Percentiles rank a stretch among this genome's conserved stretches.
Conservation (phyloP, 257 asterid species). For the Craterostigma plantagineum region DNA sequence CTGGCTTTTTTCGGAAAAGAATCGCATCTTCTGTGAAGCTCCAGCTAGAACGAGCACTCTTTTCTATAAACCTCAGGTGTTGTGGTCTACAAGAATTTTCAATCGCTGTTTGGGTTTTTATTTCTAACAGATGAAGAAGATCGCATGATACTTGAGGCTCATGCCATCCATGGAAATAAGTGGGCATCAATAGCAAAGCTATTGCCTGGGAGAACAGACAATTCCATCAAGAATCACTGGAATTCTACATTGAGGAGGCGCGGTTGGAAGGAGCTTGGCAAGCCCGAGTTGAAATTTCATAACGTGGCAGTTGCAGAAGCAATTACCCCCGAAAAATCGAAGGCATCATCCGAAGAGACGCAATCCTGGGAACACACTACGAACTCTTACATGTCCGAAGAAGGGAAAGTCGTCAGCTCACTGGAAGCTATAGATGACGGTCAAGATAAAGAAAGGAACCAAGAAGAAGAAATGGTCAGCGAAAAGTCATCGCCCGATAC, state of each 20-base stretch:
- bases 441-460: conserved; percentile 16
- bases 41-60: too few species aligned
- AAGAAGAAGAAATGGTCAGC: conserved; percentile 5
- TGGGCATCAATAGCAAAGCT: conserved; percentile 92
- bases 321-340: too few species aligned
- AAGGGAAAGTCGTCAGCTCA: conserved; percentile 36
- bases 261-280: conserved; percentile 22
- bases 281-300: conserved; percentile 19
- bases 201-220: conserved; percentile 94
- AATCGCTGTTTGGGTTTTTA: conserved; percentile 4
- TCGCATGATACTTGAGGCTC: conserved; percentile 63
- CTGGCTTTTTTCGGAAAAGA: too few species aligned
- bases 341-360: conserved; percentile 47
- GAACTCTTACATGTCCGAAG: conserved; percentile 33
- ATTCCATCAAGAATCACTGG: conserved; percentile 91
- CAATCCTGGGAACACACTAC: conserved; percentile 47
- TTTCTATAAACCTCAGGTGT: too few species aligned
- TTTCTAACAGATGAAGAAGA: conserved; percentile 64
- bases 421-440: conserved; percentile 20
- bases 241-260: conserved; percentile 59
- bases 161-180: conserved; percentile 56
- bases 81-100: background rate
- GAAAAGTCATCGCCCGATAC: conserved; percentile 14
- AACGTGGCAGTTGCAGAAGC: conserved; percentile 7
- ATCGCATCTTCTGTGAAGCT: too few species aligned